Evolutionary conservation across 257 asterid genomes (phyloP).

Genomic region (Penstemon barbatus): DNA sequence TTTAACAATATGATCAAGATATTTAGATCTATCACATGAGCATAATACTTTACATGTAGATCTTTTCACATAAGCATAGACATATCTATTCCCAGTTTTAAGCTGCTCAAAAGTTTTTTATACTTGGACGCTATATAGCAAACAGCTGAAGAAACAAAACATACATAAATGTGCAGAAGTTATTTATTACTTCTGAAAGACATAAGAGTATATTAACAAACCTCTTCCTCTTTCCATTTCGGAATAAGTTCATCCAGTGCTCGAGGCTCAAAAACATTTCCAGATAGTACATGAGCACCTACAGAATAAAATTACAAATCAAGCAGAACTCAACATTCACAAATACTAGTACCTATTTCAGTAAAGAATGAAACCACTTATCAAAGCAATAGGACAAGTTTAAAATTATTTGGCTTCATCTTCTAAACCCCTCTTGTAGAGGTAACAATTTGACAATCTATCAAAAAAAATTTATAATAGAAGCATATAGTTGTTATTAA

Average conservation of each 20-base stretch:
- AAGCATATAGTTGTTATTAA: too few species aligned
- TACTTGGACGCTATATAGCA: neutral
- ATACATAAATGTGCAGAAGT: neutral
- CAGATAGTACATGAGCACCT: conserved; percentile 97
- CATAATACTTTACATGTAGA: neutral
- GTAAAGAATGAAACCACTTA: neutral
- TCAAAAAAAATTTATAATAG: neutral
- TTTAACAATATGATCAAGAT: neutral
- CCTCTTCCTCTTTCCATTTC: conserved; percentile 84
- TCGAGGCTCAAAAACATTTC: conserved; percentile 94
- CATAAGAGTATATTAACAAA: conserved; percentile 31
- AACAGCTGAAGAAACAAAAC: conserved; percentile 8
- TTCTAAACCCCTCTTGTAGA: neutral
- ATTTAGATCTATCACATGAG: neutral
- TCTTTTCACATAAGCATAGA: conserved; percentile 1
- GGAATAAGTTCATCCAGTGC: conserved; percentile 95
- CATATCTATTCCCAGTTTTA: conserved; percentile 11
- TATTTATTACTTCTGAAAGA: conserved; percentile 17
- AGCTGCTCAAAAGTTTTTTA: conserved; percentile 8
- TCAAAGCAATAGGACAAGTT: neutral
- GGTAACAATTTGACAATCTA: conserved; percentile 11
- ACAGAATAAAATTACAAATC: conserved; percentile 25
- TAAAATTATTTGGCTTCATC: conserved; percentile 11
- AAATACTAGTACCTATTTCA: conserved; percentile 12
- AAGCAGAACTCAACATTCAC: conserved; percentile 18